Conservation (phyloP, 345 rosid species). For the Citrus trifoliata region DNA sequence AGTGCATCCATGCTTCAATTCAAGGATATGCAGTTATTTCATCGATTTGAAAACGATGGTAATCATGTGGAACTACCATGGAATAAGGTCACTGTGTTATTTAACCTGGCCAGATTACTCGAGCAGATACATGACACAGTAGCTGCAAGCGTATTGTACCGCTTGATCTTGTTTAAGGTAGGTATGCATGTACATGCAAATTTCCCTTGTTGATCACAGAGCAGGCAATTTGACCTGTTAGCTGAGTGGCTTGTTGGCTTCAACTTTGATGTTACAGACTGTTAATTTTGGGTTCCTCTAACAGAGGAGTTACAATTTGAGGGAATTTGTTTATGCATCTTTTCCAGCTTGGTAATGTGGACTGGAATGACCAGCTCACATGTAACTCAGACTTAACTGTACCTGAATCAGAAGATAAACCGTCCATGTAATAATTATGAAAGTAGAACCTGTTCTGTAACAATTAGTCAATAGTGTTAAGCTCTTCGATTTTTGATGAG, state of each 20-base stretch:
- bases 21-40: constrained; percentile 71
- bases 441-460: not conserved
- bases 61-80: constrained; percentile 68
- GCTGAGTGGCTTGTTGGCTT: not conserved
- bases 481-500: not conserved
- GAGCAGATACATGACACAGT: constrained; percentile 77
- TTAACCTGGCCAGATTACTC: constrained; percentile 88
- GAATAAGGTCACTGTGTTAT: constrained; percentile 83
- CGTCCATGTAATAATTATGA: not conserved
- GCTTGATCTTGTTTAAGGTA: constrained; percentile 86
- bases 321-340: not conserved
- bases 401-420: not conserved
- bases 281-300: not conserved
- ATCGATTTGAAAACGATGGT: constrained; percentile 64
- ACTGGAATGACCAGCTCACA: not conserved
- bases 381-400: not conserved
- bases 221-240: not conserved
- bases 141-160: constrained; percentile 70
- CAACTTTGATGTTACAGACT: not conserved
- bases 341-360: not conserved
- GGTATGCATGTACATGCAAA: not conserved
- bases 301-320: not conserved
- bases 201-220: not conserved
- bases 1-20: constrained; percentile 50
- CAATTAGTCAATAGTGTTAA: not conserved